These are phyloP conservation scores for Fusarium longipes DNA, from an alignment of 2,329 filamentous ascomycete species.

Conservation along the genomic window DNA sequence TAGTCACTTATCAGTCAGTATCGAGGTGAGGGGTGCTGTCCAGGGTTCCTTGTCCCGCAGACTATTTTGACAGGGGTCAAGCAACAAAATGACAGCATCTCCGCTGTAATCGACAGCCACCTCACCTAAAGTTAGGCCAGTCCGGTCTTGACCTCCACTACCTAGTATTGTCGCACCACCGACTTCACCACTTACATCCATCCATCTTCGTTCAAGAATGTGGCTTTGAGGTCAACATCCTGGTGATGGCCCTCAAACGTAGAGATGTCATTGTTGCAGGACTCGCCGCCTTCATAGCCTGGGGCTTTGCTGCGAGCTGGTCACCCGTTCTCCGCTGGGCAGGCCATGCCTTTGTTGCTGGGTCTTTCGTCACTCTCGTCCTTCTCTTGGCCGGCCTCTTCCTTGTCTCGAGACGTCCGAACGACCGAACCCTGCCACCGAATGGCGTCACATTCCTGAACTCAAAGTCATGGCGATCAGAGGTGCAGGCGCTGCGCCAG, in stretches of 20 bases:
- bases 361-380: constrained; percentile 67
- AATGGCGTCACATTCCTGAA: constrained; percentile 69
- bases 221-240: constrained; percentile 46
- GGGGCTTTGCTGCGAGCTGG: constrained; percentile 87
- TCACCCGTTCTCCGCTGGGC: constrained; percentile 84
- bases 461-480: constrained; percentile 73
- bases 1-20: background rate
- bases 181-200: constrained; percentile 37
- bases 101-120: constrained; percentile 43
- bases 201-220: constrained; percentile 48
- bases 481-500: constrained; percentile 73
- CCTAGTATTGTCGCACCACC: constrained; percentile 2
- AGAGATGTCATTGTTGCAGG: constrained; percentile 77
- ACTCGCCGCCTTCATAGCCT: constrained; percentile 81
- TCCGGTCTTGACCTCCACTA: constrained; percentile 28
- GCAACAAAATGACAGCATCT: constrained; percentile 39
- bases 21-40: constrained; percentile 16
- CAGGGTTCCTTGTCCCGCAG: constrained; percentile 34
- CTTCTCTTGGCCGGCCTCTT: constrained; percentile 69
- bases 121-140: constrained; percentile 8
- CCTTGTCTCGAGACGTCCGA: constrained; percentile 61
- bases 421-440: constrained; percentile 55
- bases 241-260: constrained; percentile 76
- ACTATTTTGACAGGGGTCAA: constrained; percentile 35
- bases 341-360: constrained; percentile 83